phyloP scores from a whole-genome alignment of 2,329 filamentous ascomycete genomes.

The Cercospora janseana region DNA sequence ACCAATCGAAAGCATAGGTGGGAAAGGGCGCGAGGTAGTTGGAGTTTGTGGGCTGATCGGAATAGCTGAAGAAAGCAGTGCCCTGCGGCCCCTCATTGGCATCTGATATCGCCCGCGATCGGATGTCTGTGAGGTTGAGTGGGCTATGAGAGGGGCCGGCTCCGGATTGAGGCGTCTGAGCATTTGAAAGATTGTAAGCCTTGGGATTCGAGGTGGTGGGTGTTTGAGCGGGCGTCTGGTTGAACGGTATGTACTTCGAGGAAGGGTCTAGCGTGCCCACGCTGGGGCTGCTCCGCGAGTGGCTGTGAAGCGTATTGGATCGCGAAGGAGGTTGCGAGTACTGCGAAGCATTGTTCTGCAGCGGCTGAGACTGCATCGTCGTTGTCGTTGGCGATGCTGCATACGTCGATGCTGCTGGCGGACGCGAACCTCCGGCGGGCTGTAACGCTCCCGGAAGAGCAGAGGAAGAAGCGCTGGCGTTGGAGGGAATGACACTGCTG shows the following conservation, averaged over 20 bases:
- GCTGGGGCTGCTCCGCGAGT: constrained; percentile 77
- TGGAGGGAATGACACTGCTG: constrained; percentile 28
- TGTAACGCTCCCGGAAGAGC: constrained; percentile 61
- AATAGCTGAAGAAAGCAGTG: constrained; percentile 61
- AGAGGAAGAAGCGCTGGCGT: constrained; percentile 38
- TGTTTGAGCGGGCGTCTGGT: constrained; percentile 60
- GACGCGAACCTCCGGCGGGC: constrained; percentile 52
- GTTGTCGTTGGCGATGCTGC: constrained; percentile 59
- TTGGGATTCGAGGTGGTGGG: constrained; percentile 42
- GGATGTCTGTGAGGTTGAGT: constrained; percentile 85
- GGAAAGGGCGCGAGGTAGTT: constrained; percentile 94
- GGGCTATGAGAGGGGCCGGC: constrained; percentile 76
- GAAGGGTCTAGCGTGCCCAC: constrained; percentile 42
- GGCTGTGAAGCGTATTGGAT: constrained; percentile 67
- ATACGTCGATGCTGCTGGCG: constrained; percentile 53
- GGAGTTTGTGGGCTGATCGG: constrained; percentile 69
- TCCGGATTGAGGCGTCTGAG: constrained; percentile 51
- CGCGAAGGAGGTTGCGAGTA: constrained; percentile 62
- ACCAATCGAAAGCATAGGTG: constrained; percentile 97
- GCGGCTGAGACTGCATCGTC: constrained; percentile 52
- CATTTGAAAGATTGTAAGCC: constrained; percentile 59
- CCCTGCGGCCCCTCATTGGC: constrained; percentile 70
- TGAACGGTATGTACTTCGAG: constrained; percentile 62
- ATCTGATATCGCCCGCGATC: constrained; percentile 78
- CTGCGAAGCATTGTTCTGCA: constrained; percentile 55